Evolutionary conservation across 148 eudicot genomes (phyloP).

Genomic region (Rhododendron henanense): DNA sequence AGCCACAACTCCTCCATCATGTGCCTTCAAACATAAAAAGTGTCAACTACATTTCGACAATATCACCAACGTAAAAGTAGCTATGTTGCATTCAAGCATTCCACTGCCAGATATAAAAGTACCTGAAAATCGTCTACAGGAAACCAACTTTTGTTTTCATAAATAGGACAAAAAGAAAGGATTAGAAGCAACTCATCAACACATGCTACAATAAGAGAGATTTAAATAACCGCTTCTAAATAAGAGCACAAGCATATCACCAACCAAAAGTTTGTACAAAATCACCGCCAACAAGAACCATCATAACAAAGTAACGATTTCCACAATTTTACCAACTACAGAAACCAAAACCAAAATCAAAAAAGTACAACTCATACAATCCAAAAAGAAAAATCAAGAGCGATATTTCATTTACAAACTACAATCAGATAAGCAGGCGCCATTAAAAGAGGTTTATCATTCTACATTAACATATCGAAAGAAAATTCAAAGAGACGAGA

Average conservation of each 20-base stretch:
- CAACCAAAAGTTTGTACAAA: not conserved
- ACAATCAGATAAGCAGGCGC: not conserved
- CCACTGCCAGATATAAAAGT: not conserved
- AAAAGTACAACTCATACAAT: not conserved
- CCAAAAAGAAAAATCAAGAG: not conserved
- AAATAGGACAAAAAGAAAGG: not conserved
- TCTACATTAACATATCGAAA: not conserved
- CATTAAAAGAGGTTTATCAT: not conserved
- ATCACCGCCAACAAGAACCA: not conserved
- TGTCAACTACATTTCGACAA: not conserved
- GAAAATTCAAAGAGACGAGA: not conserved
- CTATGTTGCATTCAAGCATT: not conserved
- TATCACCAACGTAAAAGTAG: not conserved
- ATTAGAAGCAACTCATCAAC: constrained; percentile 3
- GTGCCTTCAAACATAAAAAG: constrained; percentile 50
- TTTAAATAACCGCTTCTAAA: not conserved
- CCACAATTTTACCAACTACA: not conserved
- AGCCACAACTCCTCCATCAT: constrained; percentile 97
- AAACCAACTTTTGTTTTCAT: not conserved
- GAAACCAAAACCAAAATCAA: not conserved
- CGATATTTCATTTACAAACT: not conserved
- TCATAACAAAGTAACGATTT: not conserved
- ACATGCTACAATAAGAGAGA: not conserved
- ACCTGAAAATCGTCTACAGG: not conserved
- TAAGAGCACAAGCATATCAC: not conserved